Evolutionary conservation across 257 asterid species (phyloP), one percentile per base, ranked within the genome.

Genomic region (Mitragyna speciosa): DNA sequence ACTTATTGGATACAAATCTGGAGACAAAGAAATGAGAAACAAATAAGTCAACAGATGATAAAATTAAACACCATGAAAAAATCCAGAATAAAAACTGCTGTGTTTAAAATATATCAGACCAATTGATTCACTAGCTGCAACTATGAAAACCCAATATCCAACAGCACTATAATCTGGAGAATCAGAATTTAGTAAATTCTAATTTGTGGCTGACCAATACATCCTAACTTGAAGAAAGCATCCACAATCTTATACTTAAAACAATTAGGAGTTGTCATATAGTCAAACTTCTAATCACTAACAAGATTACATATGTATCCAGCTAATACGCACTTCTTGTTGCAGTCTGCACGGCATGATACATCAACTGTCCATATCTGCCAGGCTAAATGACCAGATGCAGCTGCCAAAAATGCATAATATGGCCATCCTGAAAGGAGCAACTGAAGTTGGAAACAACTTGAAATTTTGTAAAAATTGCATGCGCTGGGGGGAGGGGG

Each of bases 1-100:
- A 91, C 87, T 90, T 91, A 75, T 93, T 94, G 90, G 98, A 93
- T 70, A 89, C 90, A 86, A 94, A 94, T 77, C 97, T 94, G 82
- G 52, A 75, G 28, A 72, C 33, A 66, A 77, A 14, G 59, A 70
- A 49, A 15, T 31, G 39, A 9, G 8, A 20, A 66, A 12, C 28
- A 76, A 52, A 6, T 49, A 65, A 8, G 51, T 33, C 64, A 36
- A 67, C 48, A 52, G 75, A 14, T 76, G 63, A 39, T 10, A 72
- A 31, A 24, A 78, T 65, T 41, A 0, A 8, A 5, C 56, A 47
- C 43, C 70, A 72, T 22, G 12, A 66, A 56, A 66, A 30, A 36
- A 14, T 26, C 36, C 28, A 10, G 43, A 66, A 11, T 66, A 56
- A 26, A 30, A 30, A 11, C 43, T 66, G 41, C 41, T 15, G 14